Conservation (phyloP, 495 filamentous ascomycete genomes). For the Aspergillus nanangensis region DNA sequence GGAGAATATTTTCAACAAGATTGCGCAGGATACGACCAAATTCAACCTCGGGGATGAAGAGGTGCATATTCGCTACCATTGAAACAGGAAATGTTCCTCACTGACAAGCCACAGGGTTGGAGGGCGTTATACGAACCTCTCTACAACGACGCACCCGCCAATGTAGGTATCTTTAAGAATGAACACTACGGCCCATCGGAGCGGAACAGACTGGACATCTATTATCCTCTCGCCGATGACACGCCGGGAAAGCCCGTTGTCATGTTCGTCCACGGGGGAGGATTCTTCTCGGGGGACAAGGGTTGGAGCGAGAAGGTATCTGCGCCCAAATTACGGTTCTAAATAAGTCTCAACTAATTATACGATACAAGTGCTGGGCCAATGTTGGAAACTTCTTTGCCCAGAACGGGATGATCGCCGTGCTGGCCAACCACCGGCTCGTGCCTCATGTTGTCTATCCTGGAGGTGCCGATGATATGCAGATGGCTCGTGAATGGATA, state of each 20-base stretch:
- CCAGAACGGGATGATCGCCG: background rate
- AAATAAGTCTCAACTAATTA: no score
- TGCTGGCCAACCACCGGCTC: conserved; percentile 2
- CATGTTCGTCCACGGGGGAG: background rate
- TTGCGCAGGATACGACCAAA: no score
- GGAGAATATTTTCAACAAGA: no score
- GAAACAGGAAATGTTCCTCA: no score
- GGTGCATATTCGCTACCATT: no score
- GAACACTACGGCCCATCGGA: background rate
- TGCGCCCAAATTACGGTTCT: background rate
- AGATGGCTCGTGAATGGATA: conserved; percentile 3
- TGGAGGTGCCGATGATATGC: conserved; percentile 1
- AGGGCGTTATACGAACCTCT: no score
- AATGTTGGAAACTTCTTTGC: conserved; percentile 3
- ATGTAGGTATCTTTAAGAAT: no score
- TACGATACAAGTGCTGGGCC: background rate
- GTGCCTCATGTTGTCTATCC: conserved; percentile 6
- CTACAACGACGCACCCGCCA: no score
- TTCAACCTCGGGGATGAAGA: no score
- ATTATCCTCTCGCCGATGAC: background rate
- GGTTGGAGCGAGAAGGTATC: background rate
- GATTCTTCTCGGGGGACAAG: background rate
- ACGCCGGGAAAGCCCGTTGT: background rate
- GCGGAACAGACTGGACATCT: background rate
- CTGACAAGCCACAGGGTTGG: no score